These are phyloP conservation scores for Xerocomellus intermedius DNA, from an alignment of 768 basidiomycete genomes.

Conservation along the genomic window DNA sequence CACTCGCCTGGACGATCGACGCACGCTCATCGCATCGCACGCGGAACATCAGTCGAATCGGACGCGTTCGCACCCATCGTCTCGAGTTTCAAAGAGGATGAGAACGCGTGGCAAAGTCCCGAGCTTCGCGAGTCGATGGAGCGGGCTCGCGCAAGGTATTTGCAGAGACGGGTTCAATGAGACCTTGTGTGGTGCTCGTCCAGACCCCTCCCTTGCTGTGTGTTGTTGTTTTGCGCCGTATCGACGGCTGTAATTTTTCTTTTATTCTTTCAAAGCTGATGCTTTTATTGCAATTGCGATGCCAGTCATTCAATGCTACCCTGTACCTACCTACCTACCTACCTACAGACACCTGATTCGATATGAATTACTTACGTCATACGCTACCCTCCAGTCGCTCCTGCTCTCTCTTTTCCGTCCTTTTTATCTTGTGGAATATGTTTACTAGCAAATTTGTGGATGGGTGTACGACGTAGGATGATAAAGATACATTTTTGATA, in stretches of 20 bases:
- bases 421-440: background rate
- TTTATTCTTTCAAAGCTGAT: background rate
- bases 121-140: conserved; percentile 74
- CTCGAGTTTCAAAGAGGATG: conserved; percentile 44
- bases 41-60: conserved; percentile 38
- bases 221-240: background rate
- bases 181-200: background rate
- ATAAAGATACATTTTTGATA: background rate
- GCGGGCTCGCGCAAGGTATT: conserved; percentile 48
- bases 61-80: conserved; percentile 22
- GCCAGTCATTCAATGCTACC: background rate
- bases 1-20: conserved; percentile 23
- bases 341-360: background rate
- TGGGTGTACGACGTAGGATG: conserved; percentile 6
- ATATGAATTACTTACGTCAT: conserved; percentile 4
- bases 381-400: background rate
- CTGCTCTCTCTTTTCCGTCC: background rate
- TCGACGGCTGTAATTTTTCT: background rate
- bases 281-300: background rate
- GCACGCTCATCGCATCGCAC: conserved; percentile 11
- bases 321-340: background rate
- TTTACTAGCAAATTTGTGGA: background rate
- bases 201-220: background rate
- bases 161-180: conserved; percentile 21
- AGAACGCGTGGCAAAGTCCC: conserved; percentile 54